Evolutionary conservation across 2,329 filamentous ascomycete genomes (phyloP), one percentile per base, ranked within the genome.

Genomic region (Penicillium psychrosexuale): DNA sequence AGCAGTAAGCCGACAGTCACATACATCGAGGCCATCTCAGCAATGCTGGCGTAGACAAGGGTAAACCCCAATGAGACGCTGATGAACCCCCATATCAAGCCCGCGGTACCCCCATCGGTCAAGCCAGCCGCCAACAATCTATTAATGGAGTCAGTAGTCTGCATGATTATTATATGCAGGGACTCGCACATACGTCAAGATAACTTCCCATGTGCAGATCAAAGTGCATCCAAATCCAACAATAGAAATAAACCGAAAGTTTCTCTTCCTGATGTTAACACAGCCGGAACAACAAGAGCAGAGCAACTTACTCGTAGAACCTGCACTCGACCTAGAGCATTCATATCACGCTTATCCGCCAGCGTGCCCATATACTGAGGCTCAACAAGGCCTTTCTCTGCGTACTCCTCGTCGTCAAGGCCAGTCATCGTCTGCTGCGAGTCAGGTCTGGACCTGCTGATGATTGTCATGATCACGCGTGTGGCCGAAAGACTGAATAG

Each of bases 181-280:
- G 40, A 28, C 19, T 11, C 30, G 24, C 38, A 66, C 69, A 24
- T 57, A 76, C 70, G 72, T 73, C 28, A 77, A 67, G 24, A 75
- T 66, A 31, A 71, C 70, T 61, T 77, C 74, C 75, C 75, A 78
- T 40, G 75, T 78, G 37, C 69, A 69, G 34, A 77, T 72, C 46
- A 76, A 57, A 11, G 74, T 77, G 44, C 72, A 75, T 15, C 69
- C 72, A 57, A 78, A 78, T 12, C 75, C 76, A 15, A 78, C 61
- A 51, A 78, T 77, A 0, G 76, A 76, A 34, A 77, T 61, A 53
- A 76, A 77, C 24, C 69, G 67, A 65, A 78, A 79, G 51, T 77
- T 77, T 60, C 76, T 66, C 76, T 78, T 51, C 15, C 13, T 6
- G 13, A 15, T 27, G 38, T 50, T 44, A 31, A 42, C 22, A 34